A percentile compares a stretch with the other conserved stretches of the same genome.
Conservation (phyloP, 129 eudicot genomes). For the Lactuca sativa region DNA sequence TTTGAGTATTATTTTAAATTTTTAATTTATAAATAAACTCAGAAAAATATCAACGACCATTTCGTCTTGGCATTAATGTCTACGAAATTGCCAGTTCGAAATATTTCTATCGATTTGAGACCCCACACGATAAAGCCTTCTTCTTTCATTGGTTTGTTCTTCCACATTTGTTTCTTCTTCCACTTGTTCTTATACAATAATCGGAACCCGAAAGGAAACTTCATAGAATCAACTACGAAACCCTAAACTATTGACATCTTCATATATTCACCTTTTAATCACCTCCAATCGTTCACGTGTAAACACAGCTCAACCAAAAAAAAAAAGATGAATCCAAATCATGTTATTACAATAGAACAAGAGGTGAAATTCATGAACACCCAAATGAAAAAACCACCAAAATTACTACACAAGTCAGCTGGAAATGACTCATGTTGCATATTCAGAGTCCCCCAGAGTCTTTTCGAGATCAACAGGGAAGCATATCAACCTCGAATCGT, state of each 20-base stretch:
- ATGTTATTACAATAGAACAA: slow-evolving; percentile 28
- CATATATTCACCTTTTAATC: not conserved
- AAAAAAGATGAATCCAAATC: slow-evolving; percentile 15
- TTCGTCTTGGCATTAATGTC: too few species aligned
- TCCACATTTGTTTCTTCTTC: not conserved
- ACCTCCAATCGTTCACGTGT: not conserved
- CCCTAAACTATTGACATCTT: slow-evolving; percentile 16
- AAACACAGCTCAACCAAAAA: slow-evolving; percentile 8
- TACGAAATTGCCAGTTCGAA: not conserved
- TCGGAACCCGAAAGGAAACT: slow-evolving; percentile 2
- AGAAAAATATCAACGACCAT: too few species aligned
- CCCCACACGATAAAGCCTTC: slow-evolving; percentile 12
- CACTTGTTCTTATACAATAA: not conserved
- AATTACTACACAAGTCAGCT: slow-evolving; percentile 31
- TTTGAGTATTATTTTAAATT: too few species aligned
- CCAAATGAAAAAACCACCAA: slow-evolving; percentile 28
- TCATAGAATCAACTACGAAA: slow-evolving; percentile 8
- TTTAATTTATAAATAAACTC: too few species aligned
- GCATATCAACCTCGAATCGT: slow-evolving; percentile 39
- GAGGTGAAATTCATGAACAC: slow-evolving; percentile 14
- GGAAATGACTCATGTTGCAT: slow-evolving; percentile 35
- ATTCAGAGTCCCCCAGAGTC: slow-evolving; percentile 40
- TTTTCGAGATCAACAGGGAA: slow-evolving; percentile 29
- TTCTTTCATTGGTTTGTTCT: not conserved
- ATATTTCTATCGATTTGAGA: not conserved